Base-by-base conservation (phyloP, 805 yeast species). In the Ogataea henricii region DNA sequence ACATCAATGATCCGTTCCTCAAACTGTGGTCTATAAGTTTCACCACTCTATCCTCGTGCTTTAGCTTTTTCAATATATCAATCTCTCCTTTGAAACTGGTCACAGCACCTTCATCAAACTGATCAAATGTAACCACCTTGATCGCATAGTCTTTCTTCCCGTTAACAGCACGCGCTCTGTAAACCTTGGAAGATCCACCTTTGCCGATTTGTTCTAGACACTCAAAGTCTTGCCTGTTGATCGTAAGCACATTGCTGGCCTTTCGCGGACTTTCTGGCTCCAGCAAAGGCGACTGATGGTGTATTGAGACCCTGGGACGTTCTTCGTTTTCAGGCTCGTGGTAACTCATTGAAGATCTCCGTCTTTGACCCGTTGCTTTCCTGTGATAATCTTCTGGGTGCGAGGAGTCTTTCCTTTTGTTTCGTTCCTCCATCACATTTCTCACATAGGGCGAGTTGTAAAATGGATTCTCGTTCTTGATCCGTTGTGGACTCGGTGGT, bases 171-270 rank as follows among this genome's bases (percentile, higher is more conserved):
- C 78, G 85, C 1, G 85, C 94, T 63, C 85, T 87, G 70, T 85
- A 91, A 17, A 91, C 98, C 61, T 86, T 89, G 0, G 97, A 90
- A 0, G 97, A 79, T 0, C 97, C 98, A 21, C 97, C 98, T 64
- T 87, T 79, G 4, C 97, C 98, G 16, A 91, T 65, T 12, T 87
- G 70, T 59, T 89, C 97, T 22, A 87, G 68, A 47, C 85, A 78
- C 58, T 85, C 91, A 61, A 87, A 92, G 36, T 76, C 76, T 27
- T 74, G 74, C 1, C 78, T 82, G 62, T 89, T 87, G 1, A 85
- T 77, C 3, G 57, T 47, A 10, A 66, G 26, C 1, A 55, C 35
- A 29, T 55, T 52, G 32, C 43, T 45, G n/a, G 52, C 36, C 27
- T 36, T 44, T 20, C 49, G 53, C 16, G 38, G 23, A 6, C 30